Evolutionary conservation across 768 basidiomycete genomes (phyloP).

Genomic region (Tricholomella constricta): DNA sequence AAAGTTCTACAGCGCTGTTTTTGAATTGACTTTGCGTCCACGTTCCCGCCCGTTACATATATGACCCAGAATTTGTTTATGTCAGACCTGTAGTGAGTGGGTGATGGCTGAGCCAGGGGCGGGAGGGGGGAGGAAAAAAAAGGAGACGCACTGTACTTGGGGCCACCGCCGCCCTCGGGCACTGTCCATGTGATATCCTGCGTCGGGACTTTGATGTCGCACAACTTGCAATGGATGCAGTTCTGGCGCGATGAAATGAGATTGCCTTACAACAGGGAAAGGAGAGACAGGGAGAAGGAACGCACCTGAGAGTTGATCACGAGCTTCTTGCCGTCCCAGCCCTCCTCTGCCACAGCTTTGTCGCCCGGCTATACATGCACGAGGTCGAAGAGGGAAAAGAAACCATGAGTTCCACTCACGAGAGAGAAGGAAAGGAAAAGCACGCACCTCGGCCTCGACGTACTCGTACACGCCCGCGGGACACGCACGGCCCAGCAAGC

Average conservation of each 20-base stretch:
- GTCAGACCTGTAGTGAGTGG: background rate
- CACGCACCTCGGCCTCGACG: conserved; percentile 62
- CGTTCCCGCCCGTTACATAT: background rate
- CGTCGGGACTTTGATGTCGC: conserved; percentile 94
- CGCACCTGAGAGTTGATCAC: conserved; percentile 96
- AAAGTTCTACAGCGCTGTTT: too few species aligned
- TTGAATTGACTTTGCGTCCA: too few species aligned
- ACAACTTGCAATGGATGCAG: conserved; percentile 93
- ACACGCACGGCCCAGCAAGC: conserved; percentile 85
- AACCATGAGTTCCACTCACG: background rate
- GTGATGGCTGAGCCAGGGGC: too few species aligned
- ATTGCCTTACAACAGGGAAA: too few species aligned
- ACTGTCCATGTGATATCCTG: conserved; percentile 98
- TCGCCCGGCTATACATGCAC: conserved; percentile 28
- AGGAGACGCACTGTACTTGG: conserved; percentile 82
- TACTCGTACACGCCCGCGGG: conserved; percentile 99
- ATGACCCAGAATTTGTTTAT: background rate
- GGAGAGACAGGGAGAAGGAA: conserved; percentile 13
- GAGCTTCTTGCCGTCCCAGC: conserved; percentile 82
- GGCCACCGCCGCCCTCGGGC: conserved; percentile 95
- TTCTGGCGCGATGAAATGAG: conserved; percentile 59
- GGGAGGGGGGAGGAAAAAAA: too few species aligned
- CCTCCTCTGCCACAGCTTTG: conserved; percentile 39
- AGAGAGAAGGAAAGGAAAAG: conserved; percentile 1
- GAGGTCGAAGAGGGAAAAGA: too few species aligned